Conservation (phyloP, 177 flowering plant genomes). For the Telopea speciosissima region DNA sequence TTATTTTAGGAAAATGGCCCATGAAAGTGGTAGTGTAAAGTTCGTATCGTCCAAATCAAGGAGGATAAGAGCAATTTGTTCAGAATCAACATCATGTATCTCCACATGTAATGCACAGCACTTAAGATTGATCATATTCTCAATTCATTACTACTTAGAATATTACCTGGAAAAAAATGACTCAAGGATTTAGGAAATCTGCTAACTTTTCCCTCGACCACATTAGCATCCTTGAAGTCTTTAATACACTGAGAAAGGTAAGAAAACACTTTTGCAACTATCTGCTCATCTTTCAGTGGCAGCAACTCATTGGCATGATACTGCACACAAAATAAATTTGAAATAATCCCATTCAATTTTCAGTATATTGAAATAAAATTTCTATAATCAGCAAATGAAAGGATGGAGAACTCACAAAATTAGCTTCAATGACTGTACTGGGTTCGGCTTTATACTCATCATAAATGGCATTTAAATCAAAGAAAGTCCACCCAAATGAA, state of each 20-base stretch:
- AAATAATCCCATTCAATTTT: too few species aligned
- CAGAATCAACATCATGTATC: background rate
- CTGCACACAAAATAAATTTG: too few species aligned
- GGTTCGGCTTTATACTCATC: slow-evolving; percentile 46
- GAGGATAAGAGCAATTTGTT: too few species aligned
- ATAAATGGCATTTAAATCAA: slow-evolving; percentile 49
- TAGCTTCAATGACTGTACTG: slow-evolving; percentile 42
- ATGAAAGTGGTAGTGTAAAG: background rate
- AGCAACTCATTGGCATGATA: slow-evolving; percentile 52
- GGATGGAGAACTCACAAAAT: slow-evolving; percentile 41
- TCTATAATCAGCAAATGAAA: background rate
- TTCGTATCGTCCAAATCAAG: background rate
- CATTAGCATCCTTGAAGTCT: slow-evolving; percentile 34
- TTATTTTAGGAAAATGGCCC: background rate
- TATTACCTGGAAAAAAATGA: slow-evolving; percentile 60
- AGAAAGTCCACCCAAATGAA: slow-evolving; percentile 57
- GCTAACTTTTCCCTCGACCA: slow-evolving; percentile 30
- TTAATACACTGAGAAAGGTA: slow-evolving; percentile 43
- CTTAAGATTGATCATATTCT: background rate
- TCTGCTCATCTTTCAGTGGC: slow-evolving; percentile 42
- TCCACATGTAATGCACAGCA: background rate
- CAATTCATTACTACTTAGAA: background rate
- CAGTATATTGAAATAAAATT: background rate
- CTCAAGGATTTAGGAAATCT: slow-evolving; percentile 44
- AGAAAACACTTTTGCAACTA: slow-evolving; percentile 35